These are phyloP conservation scores for Candida quercuum DNA, from an alignment of 805 yeast species.

Conservation along the genomic window DNA sequence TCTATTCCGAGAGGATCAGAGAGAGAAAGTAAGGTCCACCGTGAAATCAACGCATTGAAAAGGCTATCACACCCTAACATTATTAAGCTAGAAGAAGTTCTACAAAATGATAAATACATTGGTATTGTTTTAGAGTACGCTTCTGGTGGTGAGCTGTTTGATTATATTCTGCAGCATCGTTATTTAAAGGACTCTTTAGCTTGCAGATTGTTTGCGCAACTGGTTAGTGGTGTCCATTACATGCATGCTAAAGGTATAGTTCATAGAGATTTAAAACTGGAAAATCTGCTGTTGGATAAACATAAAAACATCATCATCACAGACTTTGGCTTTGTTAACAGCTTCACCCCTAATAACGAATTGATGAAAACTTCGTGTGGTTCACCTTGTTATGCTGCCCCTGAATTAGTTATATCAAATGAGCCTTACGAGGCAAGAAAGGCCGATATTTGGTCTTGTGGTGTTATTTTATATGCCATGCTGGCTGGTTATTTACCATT, in stretches of 20 bases:
- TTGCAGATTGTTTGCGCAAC: constrained; percentile 83
- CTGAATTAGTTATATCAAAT: constrained; percentile 86
- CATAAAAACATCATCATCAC: constrained; percentile 62
- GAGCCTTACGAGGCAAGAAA: constrained; percentile 87
- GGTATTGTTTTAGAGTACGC: constrained; percentile 97
- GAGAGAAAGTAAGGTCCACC: constrained; percentile 80
- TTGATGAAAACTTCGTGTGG: constrained; percentile 95
- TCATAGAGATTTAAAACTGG: constrained; percentile 71
- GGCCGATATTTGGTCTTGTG: constrained; percentile 97
- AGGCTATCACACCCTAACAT: constrained; percentile 90
- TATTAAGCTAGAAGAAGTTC: constrained; percentile 84
- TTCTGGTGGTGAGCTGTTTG: constrained; percentile 94
- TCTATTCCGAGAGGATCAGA: constrained; percentile 83
- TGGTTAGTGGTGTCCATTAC: constrained; percentile 90
- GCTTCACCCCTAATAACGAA: constrained; percentile 56
- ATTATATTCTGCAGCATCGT: constrained; percentile 81
- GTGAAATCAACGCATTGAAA: constrained; percentile 89
- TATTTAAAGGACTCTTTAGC: constrained; percentile 85
- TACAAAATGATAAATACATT: constrained; percentile 90
- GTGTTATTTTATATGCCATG: constrained; percentile 94
- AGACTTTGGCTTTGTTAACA: constrained; percentile 88
- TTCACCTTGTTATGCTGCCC: constrained; percentile 98
- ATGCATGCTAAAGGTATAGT: constrained; percentile 66
- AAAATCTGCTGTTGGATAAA: constrained; percentile 52
- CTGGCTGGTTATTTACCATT: constrained; percentile 94